Conservation (phyloP, 257 asterid species). For the Primulina huaijiensis region DNA sequence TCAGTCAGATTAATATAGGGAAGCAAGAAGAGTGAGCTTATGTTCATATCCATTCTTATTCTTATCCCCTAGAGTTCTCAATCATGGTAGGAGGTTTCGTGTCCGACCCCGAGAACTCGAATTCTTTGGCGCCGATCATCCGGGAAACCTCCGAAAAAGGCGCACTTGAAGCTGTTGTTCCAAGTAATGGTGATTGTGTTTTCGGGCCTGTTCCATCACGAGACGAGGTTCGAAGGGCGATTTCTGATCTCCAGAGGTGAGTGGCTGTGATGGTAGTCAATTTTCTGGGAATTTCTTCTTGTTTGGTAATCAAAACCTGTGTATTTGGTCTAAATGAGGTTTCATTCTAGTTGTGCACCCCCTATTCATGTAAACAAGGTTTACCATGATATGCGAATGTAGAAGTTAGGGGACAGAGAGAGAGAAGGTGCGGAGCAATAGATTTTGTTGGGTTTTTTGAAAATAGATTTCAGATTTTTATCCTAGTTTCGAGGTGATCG, state of each 20-base stretch:
- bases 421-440: neutral
- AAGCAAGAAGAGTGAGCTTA: neutral
- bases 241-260: slow-evolving; percentile 53
- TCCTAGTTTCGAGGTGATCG: neutral
- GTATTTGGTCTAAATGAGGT: too few species aligned
- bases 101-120: slow-evolving; percentile 24
- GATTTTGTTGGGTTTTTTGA: neutral
- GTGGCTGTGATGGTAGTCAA: neutral
- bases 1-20: too few species aligned
- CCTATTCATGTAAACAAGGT: too few species aligned
- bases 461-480: neutral
- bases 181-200: slow-evolving; percentile 2
- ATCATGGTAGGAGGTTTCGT: slow-evolving; percentile 51
- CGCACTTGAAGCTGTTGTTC: slow-evolving; percentile 14
- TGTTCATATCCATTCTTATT: slow-evolving; percentile 23
- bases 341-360: neutral
- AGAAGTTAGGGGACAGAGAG: too few species aligned
- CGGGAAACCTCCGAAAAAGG: slow-evolving; percentile 15
- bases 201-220: slow-evolving; percentile 57
- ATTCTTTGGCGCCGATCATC: slow-evolving; percentile 21
- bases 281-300: neutral
- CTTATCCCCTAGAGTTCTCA: neutral
- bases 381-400: too few species aligned
- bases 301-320: neutral
- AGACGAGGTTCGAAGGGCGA: slow-evolving; percentile 53